A percentile compares a stretch with the other conserved stretches of the same genome.
phyloP scores from a whole-genome alignment of 257 asterid species.

The Lantana camara region DNA sequence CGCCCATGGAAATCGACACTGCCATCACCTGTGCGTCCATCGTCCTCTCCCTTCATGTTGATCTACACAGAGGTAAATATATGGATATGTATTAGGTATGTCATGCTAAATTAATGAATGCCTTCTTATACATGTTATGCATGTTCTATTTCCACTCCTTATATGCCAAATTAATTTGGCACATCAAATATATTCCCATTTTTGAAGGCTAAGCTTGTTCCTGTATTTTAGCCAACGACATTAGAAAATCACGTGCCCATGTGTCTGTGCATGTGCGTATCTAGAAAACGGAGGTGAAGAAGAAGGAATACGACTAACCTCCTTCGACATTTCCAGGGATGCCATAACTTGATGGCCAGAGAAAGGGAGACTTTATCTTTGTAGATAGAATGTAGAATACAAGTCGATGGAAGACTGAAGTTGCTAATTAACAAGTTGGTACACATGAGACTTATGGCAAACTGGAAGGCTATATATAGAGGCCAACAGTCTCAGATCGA shows the following conservation, averaged over 20 bases:
- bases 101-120: not conserved
- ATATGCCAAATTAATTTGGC: too few relatives aligned
- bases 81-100: not conserved
- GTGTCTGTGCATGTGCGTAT: not conserved
- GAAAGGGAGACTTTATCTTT: not conserved
- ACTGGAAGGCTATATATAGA: conserved; percentile 33
- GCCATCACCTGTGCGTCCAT: conserved; percentile 65
- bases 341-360: conserved; percentile 55
- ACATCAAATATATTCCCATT: too few relatives aligned
- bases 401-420: conserved; percentile 5
- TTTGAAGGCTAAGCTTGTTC: too few relatives aligned
- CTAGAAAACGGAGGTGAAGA: not conserved
- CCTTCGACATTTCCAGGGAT: conserved; percentile 51
- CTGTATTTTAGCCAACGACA: too few relatives aligned
- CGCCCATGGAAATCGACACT: conserved; percentile 71
- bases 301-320: conserved; percentile 37
- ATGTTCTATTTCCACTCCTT: not conserved
- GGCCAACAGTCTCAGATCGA: conserved; percentile 10
- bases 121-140: not conserved
- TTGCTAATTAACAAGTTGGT: not conserved
- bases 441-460: conserved; percentile 17
- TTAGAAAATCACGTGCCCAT: too few relatives aligned
- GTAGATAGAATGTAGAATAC: conserved; percentile 25
- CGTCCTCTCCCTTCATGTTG: conserved; percentile 43
- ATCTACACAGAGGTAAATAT: conserved; percentile 13